phyloP scores from a whole-genome alignment of 352 stramenopile genomes.

The Globisporangium splendens region DNA sequence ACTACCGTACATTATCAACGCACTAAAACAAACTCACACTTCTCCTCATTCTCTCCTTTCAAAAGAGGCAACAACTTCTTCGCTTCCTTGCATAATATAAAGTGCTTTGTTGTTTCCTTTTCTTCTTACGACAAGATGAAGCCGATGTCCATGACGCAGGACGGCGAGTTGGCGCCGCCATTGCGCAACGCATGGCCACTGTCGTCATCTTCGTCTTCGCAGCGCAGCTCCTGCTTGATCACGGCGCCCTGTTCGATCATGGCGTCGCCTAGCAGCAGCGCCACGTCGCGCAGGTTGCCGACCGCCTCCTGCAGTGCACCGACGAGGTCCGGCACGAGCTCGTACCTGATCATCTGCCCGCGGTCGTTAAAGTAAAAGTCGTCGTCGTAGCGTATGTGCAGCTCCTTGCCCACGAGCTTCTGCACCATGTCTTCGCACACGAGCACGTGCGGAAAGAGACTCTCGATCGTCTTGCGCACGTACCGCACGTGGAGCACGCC shows the following conservation, averaged over 20 bases:
- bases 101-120: too few relatives aligned
- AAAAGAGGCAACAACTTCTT: neutral
- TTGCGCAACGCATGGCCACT: too few relatives aligned
- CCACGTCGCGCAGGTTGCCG: conserved; percentile 29
- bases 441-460: conserved; percentile 38
- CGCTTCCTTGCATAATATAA: too few relatives aligned
- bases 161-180: neutral
- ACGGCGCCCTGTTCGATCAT: conserved; percentile 27
- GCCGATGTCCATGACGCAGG: conserved; percentile 17
- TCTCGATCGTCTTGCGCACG: conserved; percentile 38
- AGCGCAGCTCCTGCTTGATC: conserved; percentile 14
- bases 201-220: conserved; percentile 2
- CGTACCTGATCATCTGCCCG: conserved; percentile 25
- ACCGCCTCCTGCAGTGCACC: conserved; percentile 33
- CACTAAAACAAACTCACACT: too few relatives aligned
- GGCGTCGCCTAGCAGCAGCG: conserved; percentile 29
- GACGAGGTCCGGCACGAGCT: conserved; percentile 35
- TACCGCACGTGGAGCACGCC: conserved; percentile 43
- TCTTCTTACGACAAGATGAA: conserved; percentile 23
- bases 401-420: conserved; percentile 37
- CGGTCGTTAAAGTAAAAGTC: conserved; percentile 37
- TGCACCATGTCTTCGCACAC: conserved; percentile 36
- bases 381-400: conserved; percentile 36
- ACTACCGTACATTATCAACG: too few relatives aligned
- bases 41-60: neutral